Conservation (phyloP, 2,329 filamentous ascomycete genomes). For the Fusarium sp. region DNA sequence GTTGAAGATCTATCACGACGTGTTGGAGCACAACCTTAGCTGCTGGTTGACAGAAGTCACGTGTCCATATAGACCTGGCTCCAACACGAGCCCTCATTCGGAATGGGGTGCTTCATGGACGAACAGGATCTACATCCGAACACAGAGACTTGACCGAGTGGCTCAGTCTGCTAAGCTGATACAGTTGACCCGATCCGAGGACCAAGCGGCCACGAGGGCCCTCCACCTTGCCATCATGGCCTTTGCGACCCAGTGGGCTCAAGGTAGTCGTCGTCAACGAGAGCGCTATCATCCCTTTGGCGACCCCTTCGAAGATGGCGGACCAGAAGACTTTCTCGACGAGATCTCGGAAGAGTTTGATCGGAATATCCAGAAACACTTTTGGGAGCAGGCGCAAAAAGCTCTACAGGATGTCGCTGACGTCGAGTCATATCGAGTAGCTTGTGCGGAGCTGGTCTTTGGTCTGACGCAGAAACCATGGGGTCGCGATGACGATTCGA, state of each 20-base stretch:
- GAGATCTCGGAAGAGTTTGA: conserved; percentile 51
- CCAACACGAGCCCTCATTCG: not conserved
- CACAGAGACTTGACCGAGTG: conserved; percentile 37
- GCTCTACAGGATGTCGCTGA: conserved; percentile 49
- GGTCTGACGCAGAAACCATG: conserved; percentile 51
- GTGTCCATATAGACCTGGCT: conserved; percentile 38
- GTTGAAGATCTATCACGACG: conserved; percentile 41
- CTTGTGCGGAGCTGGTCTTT: conserved; percentile 53
- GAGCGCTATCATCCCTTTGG: conserved; percentile 23
- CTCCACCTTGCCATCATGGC: conserved; percentile 42
- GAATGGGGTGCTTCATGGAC: conserved; percentile 43
- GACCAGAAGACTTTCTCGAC: conserved; percentile 31
- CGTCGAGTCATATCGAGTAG: conserved; percentile 52
- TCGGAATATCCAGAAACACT: conserved; percentile 47
- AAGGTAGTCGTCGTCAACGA: conserved; percentile 43
- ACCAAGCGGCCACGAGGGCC: conserved; percentile 30
- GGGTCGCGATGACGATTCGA: conserved; percentile 22
- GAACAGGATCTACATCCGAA: conserved; percentile 41
- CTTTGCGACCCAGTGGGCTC: conserved; percentile 43
- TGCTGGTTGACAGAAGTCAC: conserved; percentile 43
- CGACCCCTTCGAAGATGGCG: conserved; percentile 7
- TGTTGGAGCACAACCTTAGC: conserved; percentile 41
- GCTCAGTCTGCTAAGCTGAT: conserved; percentile 36
- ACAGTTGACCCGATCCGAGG: conserved; percentile 29
- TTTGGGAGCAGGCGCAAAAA: conserved; percentile 52